Evolutionary conservation across 2,329 filamentous ascomycete species (phyloP), one percentile per base, ranked within the genome.

Genomic region (Fusarium tupiense): DNA sequence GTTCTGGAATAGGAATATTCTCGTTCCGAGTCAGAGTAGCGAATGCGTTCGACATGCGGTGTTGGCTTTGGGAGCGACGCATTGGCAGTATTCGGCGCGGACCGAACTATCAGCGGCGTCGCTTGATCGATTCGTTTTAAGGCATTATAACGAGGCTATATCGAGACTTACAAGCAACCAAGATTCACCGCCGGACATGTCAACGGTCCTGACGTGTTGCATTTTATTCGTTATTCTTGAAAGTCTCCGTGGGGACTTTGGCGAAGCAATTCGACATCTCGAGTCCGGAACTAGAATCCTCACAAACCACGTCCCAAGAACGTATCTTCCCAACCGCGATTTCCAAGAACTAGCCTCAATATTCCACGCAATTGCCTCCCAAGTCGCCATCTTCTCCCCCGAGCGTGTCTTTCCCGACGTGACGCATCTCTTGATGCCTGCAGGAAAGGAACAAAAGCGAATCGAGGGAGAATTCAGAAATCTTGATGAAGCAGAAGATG

Each of bases 241-340:
- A 7, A 67, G 65, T 44, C 65, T 67, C 3, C 63, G 65, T 1
- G 65, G 65, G 3, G 53, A 67, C 4, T 67, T 67, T 17, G 31
- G 31, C 17, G 65, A 67, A n/a, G 65, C 65, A 31, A 8, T 67
- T 22, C 52, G 53, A 13, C 65, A 67, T n/a, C 65, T 67, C 3
- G 65, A 67, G 29, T 53, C 65, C 1, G 65, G 65, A 1, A 61
- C 50, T 11, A 61, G 41, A 12, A 67, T 67, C 10, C 40, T 67
- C 1, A 26, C 65, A 3, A 67, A 43, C 14, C 40, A 67, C 22
- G 26, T 8, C 2, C 65, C 65, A 9, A 61, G 37, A 3, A 20
- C 33, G 5, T 53, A 41, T 4, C 20, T 67, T 2, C 65, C 65
- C 2, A 67, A 67, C 5, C 29, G 46, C 3, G 63, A 67, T 10